Percentiles rank a stretch among this genome's conserved stretches.
Evolutionary conservation across 129 eudicot species (phyloP).

Genomic region (Flaveria ramosissima): DNA sequence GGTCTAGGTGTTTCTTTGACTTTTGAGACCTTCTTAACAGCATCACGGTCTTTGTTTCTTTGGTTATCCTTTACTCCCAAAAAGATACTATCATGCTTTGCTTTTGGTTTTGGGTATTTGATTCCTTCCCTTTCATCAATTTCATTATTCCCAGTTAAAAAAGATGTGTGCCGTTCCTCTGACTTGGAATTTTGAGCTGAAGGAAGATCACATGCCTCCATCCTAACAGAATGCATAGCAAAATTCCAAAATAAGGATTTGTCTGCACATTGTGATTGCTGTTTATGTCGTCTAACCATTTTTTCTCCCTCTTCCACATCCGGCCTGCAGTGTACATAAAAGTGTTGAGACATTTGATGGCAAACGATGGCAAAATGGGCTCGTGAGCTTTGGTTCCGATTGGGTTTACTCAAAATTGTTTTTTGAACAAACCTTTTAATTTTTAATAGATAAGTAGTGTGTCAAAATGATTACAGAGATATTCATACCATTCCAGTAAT

Average conservation of each 20-base stretch:
- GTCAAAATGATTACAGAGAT: neutral
- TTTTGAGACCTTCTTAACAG: constrained; percentile 69
- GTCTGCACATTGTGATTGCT: constrained; percentile 76
- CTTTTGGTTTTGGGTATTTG: constrained; percentile 38
- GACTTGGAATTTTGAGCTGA: constrained; percentile 55
- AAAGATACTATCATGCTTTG: constrained; percentile 44
- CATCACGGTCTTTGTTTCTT: constrained; percentile 55
- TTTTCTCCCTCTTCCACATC: constrained; percentile 94
- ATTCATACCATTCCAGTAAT: neutral
- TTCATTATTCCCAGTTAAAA: constrained; percentile 44
- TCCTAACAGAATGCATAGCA: constrained; percentile 99
- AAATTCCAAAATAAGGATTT: constrained; percentile 82
- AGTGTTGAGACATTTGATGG: neutral
- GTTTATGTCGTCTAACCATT: constrained; percentile 74
- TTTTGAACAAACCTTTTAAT: neutral
- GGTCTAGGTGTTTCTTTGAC: constrained; percentile 77
- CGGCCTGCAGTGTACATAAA: constrained; percentile 57
- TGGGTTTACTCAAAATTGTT: neutral
- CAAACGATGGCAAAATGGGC: constrained; percentile 5
- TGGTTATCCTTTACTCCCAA: constrained; percentile 68
- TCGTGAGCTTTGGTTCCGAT: neutral
- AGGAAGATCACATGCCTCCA: constrained; percentile 99
- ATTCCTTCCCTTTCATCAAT: constrained; percentile 38
- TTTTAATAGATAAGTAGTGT: neutral
- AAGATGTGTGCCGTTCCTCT: constrained; percentile 53